Base-by-base conservation (phyloP, 352 stramenopile genomes). In the Pythium pyrilobum region DNA sequence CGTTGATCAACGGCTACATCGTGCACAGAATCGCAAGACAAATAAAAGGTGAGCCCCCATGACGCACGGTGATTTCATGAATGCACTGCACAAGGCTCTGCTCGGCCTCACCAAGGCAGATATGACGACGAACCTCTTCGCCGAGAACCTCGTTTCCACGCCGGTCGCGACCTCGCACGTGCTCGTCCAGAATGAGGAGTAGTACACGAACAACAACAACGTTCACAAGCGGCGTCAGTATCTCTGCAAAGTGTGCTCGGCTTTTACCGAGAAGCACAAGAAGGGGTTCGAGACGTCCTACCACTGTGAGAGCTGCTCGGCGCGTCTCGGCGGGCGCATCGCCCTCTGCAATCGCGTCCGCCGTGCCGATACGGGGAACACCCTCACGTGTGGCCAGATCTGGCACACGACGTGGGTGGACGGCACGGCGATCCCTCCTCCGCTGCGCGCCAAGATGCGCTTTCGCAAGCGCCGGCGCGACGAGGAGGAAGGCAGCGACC, bases 1-100 rank as follows among this genome's bases (percentile, higher is more conserved):
- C n/a, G n/a, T n/a, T 67, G 2, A 37, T 62, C 4, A 67, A 67
- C 41, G 46, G 40, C 0, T 67, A 42, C 37, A 52, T 67, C 4
- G 59, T 59, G 5, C 23, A 46, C 23, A 8, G 13, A 2, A 32
- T 33, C 40, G 24, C 24, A 5, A 16, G 24, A 4, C 2, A 4
- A 29, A 28, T 5, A 23, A 21, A 13, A 3, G 20, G 13, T n/a
- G n/a, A n/a, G n/a, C n/a, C n/a, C 21, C 11, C 15, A 25, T 31
- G 7, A 32, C 40, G 40, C 40, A 46, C 24, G 40, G 9, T 0
- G 40, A 46, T 11, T 46, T 20, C 13, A 32, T 46, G 23, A 23
- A 46, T 23, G 10, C 21, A 12, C 23, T 34, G 7, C 29, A 34
- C 29, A 34, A 34, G 29, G 7, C 40, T 6, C 24, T 46, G 5